Conservation (phyloP, 2,329 filamentous ascomycete species). For the Corinectria fuckeliana region DNA sequence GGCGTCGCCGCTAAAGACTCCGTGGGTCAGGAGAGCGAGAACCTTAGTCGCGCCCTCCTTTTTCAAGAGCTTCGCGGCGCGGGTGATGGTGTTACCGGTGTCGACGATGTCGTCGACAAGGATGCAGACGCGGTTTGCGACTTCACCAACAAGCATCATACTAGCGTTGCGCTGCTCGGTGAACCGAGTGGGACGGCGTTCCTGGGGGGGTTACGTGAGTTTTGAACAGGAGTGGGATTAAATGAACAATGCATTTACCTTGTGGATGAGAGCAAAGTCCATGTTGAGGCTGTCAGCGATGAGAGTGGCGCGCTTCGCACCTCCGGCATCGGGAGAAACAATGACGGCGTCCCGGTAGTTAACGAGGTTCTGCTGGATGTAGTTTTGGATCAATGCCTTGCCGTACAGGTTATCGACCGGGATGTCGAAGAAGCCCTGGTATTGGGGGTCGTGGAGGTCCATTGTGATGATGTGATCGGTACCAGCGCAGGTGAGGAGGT, state of each 20-base stretch:
- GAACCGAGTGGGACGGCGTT: conserved; percentile 87
- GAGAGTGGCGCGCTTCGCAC: conserved; percentile 92
- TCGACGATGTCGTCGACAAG: conserved; percentile 94
- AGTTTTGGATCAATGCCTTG: conserved; percentile 73
- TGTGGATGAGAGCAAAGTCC: conserved; percentile 97
- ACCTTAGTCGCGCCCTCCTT: conserved; percentile 92
- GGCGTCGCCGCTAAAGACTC: conserved; percentile 92
- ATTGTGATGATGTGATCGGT: conserved; percentile 98
- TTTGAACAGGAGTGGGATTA: conserved; percentile 42
- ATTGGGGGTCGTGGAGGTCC: conserved; percentile 95
- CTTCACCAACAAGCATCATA: conserved; percentile 94
- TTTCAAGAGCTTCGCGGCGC: conserved; percentile 95
- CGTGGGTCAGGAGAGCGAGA: conserved; percentile 92
- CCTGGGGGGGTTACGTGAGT: conserved; percentile 57
- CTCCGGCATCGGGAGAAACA: conserved; percentile 94
- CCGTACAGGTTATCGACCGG: conserved; percentile 98
- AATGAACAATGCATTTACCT: conserved; percentile 57
- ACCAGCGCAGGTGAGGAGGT: conserved; percentile 92
- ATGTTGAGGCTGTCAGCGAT: conserved; percentile 94
- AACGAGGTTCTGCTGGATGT: conserved; percentile 81
- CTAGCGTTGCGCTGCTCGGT: conserved; percentile 88
- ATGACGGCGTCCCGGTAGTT: conserved; percentile 87
- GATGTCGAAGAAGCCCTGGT: conserved; percentile 98
- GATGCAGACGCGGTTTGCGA: conserved; percentile 81
- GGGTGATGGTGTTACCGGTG: conserved; percentile 95